Conservation (phyloP, 1,284 basidiomycete species). For the Somion occarium region DNA sequence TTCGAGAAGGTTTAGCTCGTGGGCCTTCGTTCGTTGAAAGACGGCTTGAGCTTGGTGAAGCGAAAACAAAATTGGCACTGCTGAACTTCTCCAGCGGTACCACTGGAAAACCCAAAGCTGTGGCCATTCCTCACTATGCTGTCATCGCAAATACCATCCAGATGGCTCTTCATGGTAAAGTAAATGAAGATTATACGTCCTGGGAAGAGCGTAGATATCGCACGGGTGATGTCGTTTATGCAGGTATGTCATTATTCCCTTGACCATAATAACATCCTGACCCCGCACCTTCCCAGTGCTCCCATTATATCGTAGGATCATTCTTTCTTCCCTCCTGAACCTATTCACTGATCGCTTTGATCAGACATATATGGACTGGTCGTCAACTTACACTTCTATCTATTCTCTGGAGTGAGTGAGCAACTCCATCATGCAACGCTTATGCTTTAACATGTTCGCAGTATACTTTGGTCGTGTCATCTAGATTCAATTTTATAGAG, state of each 20-base stretch:
- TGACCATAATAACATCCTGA: neutral
- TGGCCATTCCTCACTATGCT: conserved; percentile 63
- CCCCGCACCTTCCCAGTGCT: conserved; percentile 18
- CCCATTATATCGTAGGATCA: conserved; percentile 34
- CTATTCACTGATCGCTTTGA: neutral
- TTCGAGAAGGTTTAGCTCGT: conserved; percentile 46
- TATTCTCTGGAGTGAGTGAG: conserved; percentile 48
- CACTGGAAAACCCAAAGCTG: conserved; percentile 80
- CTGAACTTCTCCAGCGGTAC: conserved; percentile 80
- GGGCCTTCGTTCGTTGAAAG: conserved; percentile 42
- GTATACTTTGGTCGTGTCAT: conserved; percentile 52
- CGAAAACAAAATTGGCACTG: conserved; percentile 65
- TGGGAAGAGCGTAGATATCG: conserved; percentile 34
- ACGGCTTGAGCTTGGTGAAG: conserved; percentile 57
- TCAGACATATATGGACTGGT: conserved; percentile 72
- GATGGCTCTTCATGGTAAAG: conserved; percentile 44
- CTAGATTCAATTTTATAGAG: conserved; percentile 62
- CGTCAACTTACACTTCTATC: conserved; percentile 42
- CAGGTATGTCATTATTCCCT: conserved; percentile 32
- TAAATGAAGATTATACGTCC: conserved; percentile 34
- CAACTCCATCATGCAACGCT: no score
- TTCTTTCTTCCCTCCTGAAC: no score
- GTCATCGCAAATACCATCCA: conserved; percentile 66
- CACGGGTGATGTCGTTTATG: conserved; percentile 51
- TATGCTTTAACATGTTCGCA: conserved; percentile 10